phyloP scores from a whole-genome alignment of 1,284 basidiomycete species.

The Ustilago hordei region DNA sequence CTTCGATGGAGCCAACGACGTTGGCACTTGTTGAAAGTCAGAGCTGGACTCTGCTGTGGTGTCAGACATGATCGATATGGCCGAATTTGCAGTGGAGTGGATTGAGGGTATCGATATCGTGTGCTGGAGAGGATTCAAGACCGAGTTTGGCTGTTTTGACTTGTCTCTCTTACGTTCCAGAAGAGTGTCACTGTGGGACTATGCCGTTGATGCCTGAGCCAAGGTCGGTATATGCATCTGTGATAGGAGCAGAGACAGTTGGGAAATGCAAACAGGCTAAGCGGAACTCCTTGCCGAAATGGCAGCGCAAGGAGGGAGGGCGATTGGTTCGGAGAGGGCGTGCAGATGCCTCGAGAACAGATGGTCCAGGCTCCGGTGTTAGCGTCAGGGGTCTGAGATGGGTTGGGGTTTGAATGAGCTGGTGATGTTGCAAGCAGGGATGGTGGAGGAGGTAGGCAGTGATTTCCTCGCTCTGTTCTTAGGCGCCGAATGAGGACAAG shows the following conservation, averaged over 20 bases:
- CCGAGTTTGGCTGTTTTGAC: neutral
- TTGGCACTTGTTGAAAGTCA: neutral
- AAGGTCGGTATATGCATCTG: no score
- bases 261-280: no score
- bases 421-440: neutral
- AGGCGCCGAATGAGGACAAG: conserved; percentile 1
- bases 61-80: conserved; percentile 11
- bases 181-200: neutral
- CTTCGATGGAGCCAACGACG: neutral
- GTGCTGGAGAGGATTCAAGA: neutral
- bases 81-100: neutral
- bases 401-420: neutral
- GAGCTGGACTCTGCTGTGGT: neutral
- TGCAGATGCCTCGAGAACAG: neutral
- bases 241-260: no score
- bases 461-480: neutral
- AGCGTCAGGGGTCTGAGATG: neutral
- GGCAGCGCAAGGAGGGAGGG: no score
- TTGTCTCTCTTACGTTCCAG: neutral
- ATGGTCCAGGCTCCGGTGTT: neutral
- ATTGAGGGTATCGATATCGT: neutral
- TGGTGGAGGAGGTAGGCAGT: neutral
- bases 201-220: neutral
- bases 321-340: neutral
- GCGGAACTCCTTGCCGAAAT: no score